Evolutionary conservation across 2,329 filamentous ascomycete genomes (phyloP), one percentile per base, ranked within the genome.

Genomic region (Diaporthe helianthi): DNA sequence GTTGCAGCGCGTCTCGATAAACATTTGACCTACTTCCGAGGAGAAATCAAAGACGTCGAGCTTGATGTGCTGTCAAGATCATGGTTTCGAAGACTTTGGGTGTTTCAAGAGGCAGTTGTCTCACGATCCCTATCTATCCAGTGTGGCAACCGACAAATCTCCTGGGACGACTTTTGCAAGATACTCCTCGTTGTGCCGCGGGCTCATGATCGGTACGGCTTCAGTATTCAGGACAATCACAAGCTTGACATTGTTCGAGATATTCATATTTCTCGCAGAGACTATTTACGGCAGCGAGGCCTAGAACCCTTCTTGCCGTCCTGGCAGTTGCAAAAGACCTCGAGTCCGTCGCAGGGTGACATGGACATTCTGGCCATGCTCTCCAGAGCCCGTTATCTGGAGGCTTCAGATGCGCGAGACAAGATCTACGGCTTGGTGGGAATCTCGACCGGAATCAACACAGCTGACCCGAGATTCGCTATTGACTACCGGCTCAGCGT

Each of bases 21-120:
- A 12, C n/a, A 38, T 10, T 24, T 55, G 33, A 15, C 19, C n/a
- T 1, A 55, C 12, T 55, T 55, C 52, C n/a, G 52, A 17, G 52
- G 52, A 24, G n/a, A 55, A 2, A 10, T 55, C 33, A 38, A 36
- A 3, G 52, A 55, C 15, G 52, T 55, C 3, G 52, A 36, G 13
- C 52, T 38, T 2, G 52, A 55, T 3, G 52, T 55, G 10, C 52
- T 55, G 13, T 55, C 52, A 10, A 36, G 52, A 24, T 55, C 52
- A 24, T 55, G 52, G 52, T 55, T 55, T 1, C 52, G 52, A 5
- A 55, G 52, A 38, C 13, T 55, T 0, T 55, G 52, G 31, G 52
- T 55, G 33, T 55, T 55, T 13, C 52, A 55, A 7, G 33, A 55
- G 52, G 52, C 52, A 55, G 52, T 55, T 26, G 52, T 55, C 19